Conservation (phyloP, 192 early-diverging fungal genomes). For the Rhizophlyctis rosea region DNA sequence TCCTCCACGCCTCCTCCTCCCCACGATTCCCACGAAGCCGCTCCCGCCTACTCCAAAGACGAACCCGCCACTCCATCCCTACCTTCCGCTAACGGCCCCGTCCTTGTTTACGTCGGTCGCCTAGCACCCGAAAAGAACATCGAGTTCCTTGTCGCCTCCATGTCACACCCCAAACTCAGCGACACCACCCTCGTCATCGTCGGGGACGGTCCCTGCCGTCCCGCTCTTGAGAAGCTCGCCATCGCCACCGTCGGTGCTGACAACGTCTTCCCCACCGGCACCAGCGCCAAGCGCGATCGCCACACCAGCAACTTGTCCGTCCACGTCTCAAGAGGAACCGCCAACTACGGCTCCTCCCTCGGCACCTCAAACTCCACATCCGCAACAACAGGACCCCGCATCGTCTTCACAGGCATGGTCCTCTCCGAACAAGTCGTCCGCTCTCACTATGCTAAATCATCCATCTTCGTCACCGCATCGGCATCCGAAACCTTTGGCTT, state of each 20-base stretch:
- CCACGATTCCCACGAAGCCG: conserved; percentile 15
- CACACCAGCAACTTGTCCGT: neutral
- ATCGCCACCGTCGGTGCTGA: conserved; percentile 26
- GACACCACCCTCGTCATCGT: conserved; percentile 43
- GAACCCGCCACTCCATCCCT: conserved; percentile 5
- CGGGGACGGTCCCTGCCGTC: conserved; percentile 45
- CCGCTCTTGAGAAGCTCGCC: conserved; percentile 33
- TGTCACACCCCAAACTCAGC: conserved; percentile 31
- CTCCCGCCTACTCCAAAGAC: no score
- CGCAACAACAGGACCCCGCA: conserved; percentile 22
- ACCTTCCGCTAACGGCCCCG: conserved; percentile 16
- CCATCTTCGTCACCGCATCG: conserved; percentile 49
- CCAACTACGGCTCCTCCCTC: conserved; percentile 4
- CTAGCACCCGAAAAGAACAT: conserved; percentile 50
- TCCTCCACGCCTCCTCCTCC: conserved; percentile 13
- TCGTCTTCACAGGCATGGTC: conserved; percentile 53
- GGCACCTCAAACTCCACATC: neutral
- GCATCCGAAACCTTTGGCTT: conserved; percentile 57
- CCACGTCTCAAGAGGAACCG: no score
- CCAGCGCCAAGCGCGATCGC: neutral
- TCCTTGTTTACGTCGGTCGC: conserved; percentile 47
- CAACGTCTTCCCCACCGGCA: conserved; percentile 25
- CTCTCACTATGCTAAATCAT: conserved; percentile 37
- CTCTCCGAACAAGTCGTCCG: conserved; percentile 32
- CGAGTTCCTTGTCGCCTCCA: conserved; percentile 40